Evolutionary conservation across 176 grass and related monocot genomes (phyloP), one percentile per base, ranked within the genome.

Genomic region (Triticum timopheevii): DNA sequence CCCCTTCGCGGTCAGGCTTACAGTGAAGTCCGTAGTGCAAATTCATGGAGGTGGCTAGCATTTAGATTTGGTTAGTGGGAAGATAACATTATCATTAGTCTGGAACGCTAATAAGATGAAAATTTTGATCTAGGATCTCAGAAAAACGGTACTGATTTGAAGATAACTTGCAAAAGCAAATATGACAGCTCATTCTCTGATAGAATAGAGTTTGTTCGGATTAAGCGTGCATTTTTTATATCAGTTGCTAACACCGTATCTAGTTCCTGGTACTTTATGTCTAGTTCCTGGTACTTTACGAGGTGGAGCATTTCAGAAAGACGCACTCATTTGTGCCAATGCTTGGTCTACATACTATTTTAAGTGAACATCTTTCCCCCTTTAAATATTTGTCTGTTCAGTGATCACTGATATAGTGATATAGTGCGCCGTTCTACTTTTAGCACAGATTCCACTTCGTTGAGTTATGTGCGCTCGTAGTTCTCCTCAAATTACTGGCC

Each of bases 121-220:
- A 61, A 22, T 35, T 58, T 61, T 72, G 34, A 36, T 49, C 59
- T 68, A 13, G 28, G 45, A 69, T 8, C 36, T 20, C 27, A 84
- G 44, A 68, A 75, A 91, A 35, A 22, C 2, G 2, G 67, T 70
- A 39, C 15, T 84, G 16, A 70, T 84, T 69, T 84, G 12, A 33
- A 64, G 66, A 69, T 84, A 40, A 72, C 36, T 38, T 81, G 58
- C 67, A 78, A 82, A 91, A 72, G 77, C 30, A 65, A 62, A 63
- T 12, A n/a, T 77, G 82, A 64, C 20, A 2, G 28, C 23, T 85
- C 42, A 44, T 82, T 54, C 63, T 75, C 5, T 23, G 33, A 34
- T 7, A 12, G 64, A 64, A 76, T 13, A 23, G 68, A 22, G 17
- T 42, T 23, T 77, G 34, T 71, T 91, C 4, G 3, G 13, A 79